Evolutionary conservation across 2,329 filamentous ascomycete genomes (phyloP).

Genomic region (Aureobasidium sp.): DNA sequence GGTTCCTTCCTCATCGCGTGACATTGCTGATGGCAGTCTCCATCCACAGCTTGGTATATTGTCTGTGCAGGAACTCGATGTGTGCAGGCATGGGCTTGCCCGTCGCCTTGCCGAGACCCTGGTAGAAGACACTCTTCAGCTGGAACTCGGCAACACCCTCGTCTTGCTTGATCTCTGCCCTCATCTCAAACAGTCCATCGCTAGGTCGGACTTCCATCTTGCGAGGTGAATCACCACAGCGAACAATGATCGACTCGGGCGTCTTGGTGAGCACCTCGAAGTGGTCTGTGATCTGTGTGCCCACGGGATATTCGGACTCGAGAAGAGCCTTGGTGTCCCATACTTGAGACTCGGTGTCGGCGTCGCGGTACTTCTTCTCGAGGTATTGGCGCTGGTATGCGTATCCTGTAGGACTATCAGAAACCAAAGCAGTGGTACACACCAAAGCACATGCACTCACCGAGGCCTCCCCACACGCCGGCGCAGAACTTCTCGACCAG

Average conservation of each 20-base stretch:
- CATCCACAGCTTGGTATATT: conserved; percentile 52
- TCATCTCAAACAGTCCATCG: conserved; percentile 62
- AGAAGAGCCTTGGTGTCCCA: conserved; percentile 54
- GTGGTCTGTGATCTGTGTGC: conserved; percentile 61
- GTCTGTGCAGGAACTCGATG: conserved; percentile 46
- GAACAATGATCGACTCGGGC: conserved; percentile 52
- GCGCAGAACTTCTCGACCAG: conserved; percentile 60
- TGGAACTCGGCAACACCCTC: conserved; percentile 55
- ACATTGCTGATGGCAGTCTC: conserved; percentile 44
- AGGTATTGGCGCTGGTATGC: conserved; percentile 53
- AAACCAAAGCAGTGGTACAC: neutral
- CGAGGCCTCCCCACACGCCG: conserved; percentile 59
- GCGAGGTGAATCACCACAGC: conserved; percentile 59
- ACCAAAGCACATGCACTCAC: conserved; percentile 32
- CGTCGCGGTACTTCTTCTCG: conserved; percentile 51
- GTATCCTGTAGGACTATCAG: conserved; percentile 40
- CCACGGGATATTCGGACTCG: conserved; percentile 52
- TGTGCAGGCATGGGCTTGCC: conserved; percentile 39
- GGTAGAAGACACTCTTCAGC: conserved; percentile 59
- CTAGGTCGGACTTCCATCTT: conserved; percentile 49
- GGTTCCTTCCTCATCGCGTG: conserved; percentile 20
- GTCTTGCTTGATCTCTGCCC: conserved; percentile 52
- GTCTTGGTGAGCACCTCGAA: conserved; percentile 65
- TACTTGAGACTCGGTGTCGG: conserved; percentile 53
- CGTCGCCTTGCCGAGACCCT: conserved; percentile 42